phyloP scores from a whole-genome alignment of 1,284 basidiomycete species.

The Anthracocystis panici-leucophaei region DNA sequence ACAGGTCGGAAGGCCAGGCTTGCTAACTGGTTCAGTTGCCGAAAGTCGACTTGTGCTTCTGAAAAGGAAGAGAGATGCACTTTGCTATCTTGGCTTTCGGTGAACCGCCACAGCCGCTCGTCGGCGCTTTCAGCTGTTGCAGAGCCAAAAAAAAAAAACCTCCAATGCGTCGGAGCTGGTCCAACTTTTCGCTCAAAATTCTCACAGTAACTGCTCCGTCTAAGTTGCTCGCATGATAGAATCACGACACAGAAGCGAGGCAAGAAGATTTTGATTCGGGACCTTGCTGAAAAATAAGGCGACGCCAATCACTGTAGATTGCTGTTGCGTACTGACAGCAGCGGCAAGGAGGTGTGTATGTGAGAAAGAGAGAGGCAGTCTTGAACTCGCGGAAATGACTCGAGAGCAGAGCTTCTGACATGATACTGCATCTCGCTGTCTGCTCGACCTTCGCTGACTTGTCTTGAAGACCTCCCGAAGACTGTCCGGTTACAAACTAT shows the following conservation, averaged over 20 bases:
- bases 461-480: neutral
- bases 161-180: conserved; percentile 15
- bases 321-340: too few species aligned
- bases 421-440: conserved; percentile 10
- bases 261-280: neutral
- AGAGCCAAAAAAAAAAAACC: conserved; percentile 42
- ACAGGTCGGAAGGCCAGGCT: neutral
- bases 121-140: neutral
- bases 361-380: neutral
- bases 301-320: too few species aligned
- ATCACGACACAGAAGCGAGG: neutral
- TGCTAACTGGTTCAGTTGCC: conserved; percentile 1
- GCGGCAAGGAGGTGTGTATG: too few species aligned
- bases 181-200: neutral
- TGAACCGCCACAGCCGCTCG: conserved; percentile 36
- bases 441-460: neutral
- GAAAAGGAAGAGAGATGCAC: neutral
- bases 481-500: neutral
- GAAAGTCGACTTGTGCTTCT: neutral
- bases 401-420: conserved; percentile 16
- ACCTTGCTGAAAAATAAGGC: too few species aligned
- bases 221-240: conserved; percentile 13
- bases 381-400: conserved; percentile 3
- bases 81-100: conserved; percentile 10
- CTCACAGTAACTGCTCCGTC: neutral